Evolutionary conservation across 2,329 filamentous ascomycete species (phyloP).

Genomic region (Akanthomyces lecanii): DNA sequence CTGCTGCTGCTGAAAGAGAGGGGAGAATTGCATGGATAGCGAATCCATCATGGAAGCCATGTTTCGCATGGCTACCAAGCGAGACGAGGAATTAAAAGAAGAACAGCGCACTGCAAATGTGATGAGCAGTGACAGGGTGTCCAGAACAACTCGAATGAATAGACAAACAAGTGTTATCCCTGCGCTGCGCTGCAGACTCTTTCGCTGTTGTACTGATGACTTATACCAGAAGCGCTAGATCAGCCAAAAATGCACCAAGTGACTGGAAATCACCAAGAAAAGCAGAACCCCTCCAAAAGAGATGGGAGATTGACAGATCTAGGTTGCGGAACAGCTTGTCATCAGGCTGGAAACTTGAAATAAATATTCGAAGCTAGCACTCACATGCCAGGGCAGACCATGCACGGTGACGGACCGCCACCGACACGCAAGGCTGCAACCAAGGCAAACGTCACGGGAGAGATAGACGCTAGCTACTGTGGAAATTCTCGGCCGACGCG

Average conservation of each 20-base stretch:
- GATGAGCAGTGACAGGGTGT: neutral
- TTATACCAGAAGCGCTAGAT: neutral
- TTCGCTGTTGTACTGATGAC: neutral
- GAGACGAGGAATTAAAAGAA: neutral
- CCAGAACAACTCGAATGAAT: neutral
- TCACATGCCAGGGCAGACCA: neutral
- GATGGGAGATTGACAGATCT: neutral
- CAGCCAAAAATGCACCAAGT: neutral
- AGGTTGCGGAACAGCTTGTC: neutral
- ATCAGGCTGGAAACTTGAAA: neutral
- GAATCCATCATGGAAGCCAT: slow-evolving; percentile 14
- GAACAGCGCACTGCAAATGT: neutral
- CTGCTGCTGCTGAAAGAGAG: slow-evolving; percentile 2
- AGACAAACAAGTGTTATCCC: neutral
- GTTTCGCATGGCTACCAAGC: neutral
- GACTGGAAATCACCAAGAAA: too few species aligned
- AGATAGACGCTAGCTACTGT: neutral
- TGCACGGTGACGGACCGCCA: neutral
- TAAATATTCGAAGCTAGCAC: neutral
- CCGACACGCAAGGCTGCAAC: neutral
- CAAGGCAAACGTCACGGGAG: neutral
- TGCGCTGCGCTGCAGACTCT: neutral
- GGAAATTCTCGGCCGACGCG: neutral
- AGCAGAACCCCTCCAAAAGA: neutral
- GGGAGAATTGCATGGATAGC: slow-evolving; percentile 9